phyloP scores from a whole-genome alignment of 2,329 filamentous ascomycete species.

The Colletotrichum navitas region DNA sequence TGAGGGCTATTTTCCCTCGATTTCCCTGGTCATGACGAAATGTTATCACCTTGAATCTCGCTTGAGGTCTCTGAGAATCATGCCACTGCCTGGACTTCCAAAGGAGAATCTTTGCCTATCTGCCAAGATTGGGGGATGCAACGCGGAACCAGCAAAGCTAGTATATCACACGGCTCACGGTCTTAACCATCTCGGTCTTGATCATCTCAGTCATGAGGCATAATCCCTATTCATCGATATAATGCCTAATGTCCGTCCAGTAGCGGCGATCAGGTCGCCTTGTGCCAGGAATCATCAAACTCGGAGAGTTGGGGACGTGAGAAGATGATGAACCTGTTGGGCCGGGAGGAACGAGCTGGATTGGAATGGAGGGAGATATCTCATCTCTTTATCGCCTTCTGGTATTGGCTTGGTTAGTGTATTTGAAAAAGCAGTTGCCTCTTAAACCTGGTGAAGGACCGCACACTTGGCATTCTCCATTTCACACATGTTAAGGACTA shows the following conservation, averaged over 20 bases:
- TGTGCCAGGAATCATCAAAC: neutral
- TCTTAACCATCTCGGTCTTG: neutral
- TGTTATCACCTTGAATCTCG: slow-evolving; percentile 22
- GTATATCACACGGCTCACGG: neutral
- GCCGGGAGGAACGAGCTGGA: too few relatives aligned
- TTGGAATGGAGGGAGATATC: too few relatives aligned
- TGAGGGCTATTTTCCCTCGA: slow-evolving; percentile 21
- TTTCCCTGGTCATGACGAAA: neutral
- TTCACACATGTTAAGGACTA: too few relatives aligned
- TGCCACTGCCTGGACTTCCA: slow-evolving; percentile 14
- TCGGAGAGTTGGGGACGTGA: neutral
- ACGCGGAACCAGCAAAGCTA: neutral
- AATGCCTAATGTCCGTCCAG: neutral
- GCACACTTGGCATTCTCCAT: too few relatives aligned
- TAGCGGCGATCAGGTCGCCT: neutral
- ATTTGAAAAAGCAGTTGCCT: too few relatives aligned
- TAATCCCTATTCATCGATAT: neutral
- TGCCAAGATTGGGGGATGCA: slow-evolving; percentile 1
- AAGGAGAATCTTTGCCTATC: slow-evolving; percentile 15
- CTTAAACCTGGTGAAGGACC: too few relatives aligned
- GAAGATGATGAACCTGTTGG: neutral
- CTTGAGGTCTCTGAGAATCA: neutral
- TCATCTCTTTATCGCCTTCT: too few relatives aligned
- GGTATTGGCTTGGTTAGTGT: too few relatives aligned
- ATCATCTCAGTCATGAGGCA: neutral